Evolutionary conservation across 176 grass and related monocot species (phyloP).

Genomic region (Cymbopogon citratus): DNA sequence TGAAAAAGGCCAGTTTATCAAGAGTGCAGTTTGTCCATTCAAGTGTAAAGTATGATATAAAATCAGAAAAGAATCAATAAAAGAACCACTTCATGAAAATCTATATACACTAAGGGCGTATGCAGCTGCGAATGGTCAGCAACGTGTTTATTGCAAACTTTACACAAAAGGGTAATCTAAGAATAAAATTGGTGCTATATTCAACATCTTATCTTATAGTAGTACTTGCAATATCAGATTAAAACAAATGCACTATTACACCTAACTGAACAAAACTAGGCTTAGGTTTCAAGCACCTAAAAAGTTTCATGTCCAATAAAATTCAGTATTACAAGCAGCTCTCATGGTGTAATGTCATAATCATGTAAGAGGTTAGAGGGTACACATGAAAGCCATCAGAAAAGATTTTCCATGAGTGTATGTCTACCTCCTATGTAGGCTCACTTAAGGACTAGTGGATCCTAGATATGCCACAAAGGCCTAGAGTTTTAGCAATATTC

Average conservation of each 20-base stretch:
- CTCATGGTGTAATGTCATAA: no score
- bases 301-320: no score
- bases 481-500: no score
- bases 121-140: no score
- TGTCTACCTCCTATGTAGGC: no score
- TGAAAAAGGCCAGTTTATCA: background rate
- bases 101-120: background rate
- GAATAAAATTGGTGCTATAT: background rate
- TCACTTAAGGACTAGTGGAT: no score
- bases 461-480: no score
- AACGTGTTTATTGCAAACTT: background rate
- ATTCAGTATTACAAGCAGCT: no score
- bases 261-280: background rate
- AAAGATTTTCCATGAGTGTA: no score
- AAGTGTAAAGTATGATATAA: background rate
- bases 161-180: background rate
- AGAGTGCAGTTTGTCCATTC: background rate
- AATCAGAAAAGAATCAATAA: background rate
- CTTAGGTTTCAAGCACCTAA: background rate
- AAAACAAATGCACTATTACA: background rate
- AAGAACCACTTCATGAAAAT: background rate
- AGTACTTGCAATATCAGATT: no score
- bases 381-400: no score
- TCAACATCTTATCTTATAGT: background rate
- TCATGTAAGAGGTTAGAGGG: no score